phyloP scores from a whole-genome alignment of 2,329 filamentous ascomycete genomes.

The Claviceps paspali region DNA sequence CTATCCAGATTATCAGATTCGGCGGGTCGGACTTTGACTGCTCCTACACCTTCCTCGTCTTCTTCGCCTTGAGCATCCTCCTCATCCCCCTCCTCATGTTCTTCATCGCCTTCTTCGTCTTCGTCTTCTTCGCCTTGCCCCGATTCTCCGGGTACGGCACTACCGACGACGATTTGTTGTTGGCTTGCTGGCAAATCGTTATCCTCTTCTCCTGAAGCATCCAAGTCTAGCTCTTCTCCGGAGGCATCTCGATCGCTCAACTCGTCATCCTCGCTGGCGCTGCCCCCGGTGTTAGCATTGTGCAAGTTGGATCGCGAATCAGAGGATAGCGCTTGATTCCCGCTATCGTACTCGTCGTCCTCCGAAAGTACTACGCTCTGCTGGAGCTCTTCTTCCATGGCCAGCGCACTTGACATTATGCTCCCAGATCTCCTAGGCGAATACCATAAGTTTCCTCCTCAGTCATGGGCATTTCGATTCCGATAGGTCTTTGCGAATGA shows the following conservation, averaged over 20 bases:
- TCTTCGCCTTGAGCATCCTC: constrained; percentile 17
- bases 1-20: constrained; percentile 34
- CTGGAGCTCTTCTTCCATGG: constrained; percentile 42
- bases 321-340: constrained; percentile 1
- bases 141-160: constrained; percentile 13
- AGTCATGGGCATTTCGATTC: constrained; percentile 17
- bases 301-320: constrained; percentile 1
- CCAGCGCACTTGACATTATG: constrained; percentile 35
- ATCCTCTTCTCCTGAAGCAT: constrained; percentile 28
- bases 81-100: constrained; percentile 8
- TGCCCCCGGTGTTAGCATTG: constrained; percentile 8
- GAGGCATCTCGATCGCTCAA: constrained; percentile 24
- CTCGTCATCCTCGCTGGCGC: constrained; percentile 19
- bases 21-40: constrained; percentile 39
- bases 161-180: constrained; percentile 13
- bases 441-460: constrained; percentile 6
- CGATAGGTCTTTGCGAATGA: constrained; percentile 10
- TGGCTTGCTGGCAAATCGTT: constrained; percentile 15
- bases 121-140: constrained; percentile 14
- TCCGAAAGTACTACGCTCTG: constrained; percentile 38
- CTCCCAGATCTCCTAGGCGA: constrained; percentile 13
- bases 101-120: constrained; percentile 15
- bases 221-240: constrained; percentile 26
- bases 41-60: constrained; percentile 36
- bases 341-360: constrained; percentile 26